Evolutionary conservation across 208 protist genomes (phyloP), one percentile per base, ranked within the genome.

Genomic region (Leishmania tropica): DNA sequence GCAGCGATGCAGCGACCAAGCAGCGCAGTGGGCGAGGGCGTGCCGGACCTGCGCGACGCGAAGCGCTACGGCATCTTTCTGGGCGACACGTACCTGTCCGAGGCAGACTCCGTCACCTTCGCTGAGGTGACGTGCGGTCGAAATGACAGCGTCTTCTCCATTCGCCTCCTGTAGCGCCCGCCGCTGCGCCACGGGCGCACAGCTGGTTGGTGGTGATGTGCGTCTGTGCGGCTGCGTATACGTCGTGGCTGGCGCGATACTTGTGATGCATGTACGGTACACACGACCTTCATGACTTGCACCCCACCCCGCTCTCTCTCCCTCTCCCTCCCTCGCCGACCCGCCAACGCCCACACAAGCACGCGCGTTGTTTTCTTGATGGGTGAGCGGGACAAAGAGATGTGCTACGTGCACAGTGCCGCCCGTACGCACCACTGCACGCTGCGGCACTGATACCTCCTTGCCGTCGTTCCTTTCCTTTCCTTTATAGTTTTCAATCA

Each of bases 131-230:
- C 89, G 35, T 35, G 76, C n/a, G 85, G 89, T n/a, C 78, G 83
- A 51, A 91, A 91, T 81, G 87, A 94, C 80, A 89, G 77, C 75
- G 73, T 92, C 28, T 94, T 92, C 40, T 90, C 85, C 28, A 82
- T 92, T 31, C 78, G 75, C 75, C 42, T 35, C 15, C 53, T 72
- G n/a, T 79, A 71, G 71, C n/a, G n/a, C 0, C n/a, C 51, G 42
- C 45, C 45, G 42, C 68, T 53, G 68, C 37, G 19, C 28, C 28
- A 51, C 68, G 17, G 28, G 51, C 40, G n/a, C 48, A 62, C 65
- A 42, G n/a, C 15, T 62, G 11, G 72, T 28, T 62, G 51, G 51
- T 76, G 51, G 51, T 62, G 51, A 45, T 62, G 28, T 40, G 71
- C 8, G 47, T 24, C 7, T 76, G 45, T 62, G n/a, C 10, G 68